Evolutionary conservation across 2,329 filamentous ascomycete genomes (phyloP), one percentile per base, ranked within the genome.

Genomic region (Botryotinia narcissicola): DNA sequence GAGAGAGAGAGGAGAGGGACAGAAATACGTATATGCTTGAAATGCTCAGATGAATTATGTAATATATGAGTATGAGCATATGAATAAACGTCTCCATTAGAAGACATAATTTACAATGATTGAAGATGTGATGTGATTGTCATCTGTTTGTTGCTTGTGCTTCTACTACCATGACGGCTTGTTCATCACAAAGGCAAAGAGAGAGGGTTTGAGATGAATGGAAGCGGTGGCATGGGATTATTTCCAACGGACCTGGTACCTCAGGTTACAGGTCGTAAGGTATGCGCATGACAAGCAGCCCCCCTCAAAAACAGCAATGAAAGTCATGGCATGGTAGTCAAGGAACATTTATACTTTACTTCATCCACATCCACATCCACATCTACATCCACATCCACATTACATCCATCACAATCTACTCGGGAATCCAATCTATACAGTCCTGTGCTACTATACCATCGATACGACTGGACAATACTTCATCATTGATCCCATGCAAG

Each of bases 251-350:
- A 40, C 32, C 32, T 37, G 48, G 48, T 29, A 60, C 59, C 32
- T 37, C 32, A 61, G 51, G 25, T 40, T 35, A 12, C 57, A 14
- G 12, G 32, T 60, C 35, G 57, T 25, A 5, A 37, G 4, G 42
- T 37, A 32, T 51, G 25, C 40, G 61, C 61, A 63, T 63, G 61
- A 63, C 61, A 63, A 63, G 37, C 61, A 63, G 61, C n/a, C 48
- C 46, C 46, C 48, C 22, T n/a, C 25, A 7, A 62, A 62, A 62
- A 29, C 25, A 29, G 32, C 60, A 62, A 62, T 40, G 60, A 51
- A 62, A 62, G 37, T 40, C 35, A 67, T 22, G 42, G 57, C 18
- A 35, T 32, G 63, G 25, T 2, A 16, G 20, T 29, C 46, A 67
- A 14, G 48, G 64, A 68, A 51, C 44, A 68, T 63, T 42, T 42